Conservation (phyloP, 371 early-diverging fungal genomes). For the Mortierella sp. region DNA sequence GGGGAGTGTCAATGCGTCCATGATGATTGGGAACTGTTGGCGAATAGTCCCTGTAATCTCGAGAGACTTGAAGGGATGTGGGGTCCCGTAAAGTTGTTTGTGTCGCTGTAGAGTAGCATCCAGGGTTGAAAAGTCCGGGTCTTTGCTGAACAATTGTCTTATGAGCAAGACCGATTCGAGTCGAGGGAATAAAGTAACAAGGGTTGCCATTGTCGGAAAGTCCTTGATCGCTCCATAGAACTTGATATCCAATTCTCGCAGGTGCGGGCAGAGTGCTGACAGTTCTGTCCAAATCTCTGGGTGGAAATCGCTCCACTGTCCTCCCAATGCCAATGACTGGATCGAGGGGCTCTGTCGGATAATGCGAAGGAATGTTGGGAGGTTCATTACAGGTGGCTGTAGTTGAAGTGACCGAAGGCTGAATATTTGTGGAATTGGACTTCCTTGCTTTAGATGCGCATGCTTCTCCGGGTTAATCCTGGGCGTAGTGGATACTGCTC, state of each 20-base stretch:
- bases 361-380: background rate
- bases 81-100: background rate
- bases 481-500: background rate
- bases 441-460: background rate
- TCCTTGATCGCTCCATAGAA: slow-evolving; percentile 3
- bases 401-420: slow-evolving; percentile 8
- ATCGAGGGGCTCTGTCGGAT: background rate
- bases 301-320: background rate
- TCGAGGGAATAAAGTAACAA: background rate
- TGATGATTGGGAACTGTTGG: background rate
- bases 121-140: background rate
- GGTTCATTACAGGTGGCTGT: background rate
- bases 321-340: background rate
- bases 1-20: background rate
- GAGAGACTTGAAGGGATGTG: background rate
- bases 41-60: background rate
- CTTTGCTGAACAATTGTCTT: background rate
- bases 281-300: background rate
- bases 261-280: background rate
- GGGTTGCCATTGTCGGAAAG: background rate
- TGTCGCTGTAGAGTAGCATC: background rate
- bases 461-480: background rate
- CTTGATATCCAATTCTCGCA: background rate
- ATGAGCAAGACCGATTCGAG: background rate
- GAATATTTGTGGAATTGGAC: background rate